Percentiles rank a stretch among this genome's conserved stretches.
Evolutionary conservation across 2,329 filamentous ascomycete genomes (phyloP).

Genomic region (Aspergillus jensenii): DNA sequence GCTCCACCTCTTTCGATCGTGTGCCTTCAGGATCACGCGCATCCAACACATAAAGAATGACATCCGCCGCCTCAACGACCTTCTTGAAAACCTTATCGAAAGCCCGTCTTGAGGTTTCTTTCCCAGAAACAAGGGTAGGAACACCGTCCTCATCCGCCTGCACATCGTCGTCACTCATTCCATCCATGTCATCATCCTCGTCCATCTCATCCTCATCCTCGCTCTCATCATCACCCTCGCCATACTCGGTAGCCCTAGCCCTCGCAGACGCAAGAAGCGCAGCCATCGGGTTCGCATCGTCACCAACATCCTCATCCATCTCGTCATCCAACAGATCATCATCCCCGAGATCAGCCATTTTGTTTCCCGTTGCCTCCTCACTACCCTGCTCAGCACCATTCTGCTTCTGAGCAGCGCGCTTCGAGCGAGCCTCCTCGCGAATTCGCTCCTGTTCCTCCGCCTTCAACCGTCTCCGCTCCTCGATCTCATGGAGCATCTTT

Average conservation of each 20-base stretch:
- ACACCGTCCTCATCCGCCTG: conserved; percentile 53
- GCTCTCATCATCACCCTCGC: conserved; percentile 37
- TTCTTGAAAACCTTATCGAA: conserved; percentile 97
- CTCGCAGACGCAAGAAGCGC: conserved; percentile 48
- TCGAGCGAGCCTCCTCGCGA: conserved; percentile 62
- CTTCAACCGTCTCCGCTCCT: conserved; percentile 79
- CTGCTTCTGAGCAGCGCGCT: conserved; percentile 41
- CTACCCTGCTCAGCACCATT: conserved; percentile 28
- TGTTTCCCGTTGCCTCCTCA: conserved; percentile 32
- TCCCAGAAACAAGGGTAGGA: conserved; percentile 45
- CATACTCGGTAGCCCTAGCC: conserved; percentile 45
- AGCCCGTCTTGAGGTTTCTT: conserved; percentile 73
- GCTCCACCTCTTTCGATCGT: conserved; percentile 85
- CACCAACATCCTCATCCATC: conserved; percentile 42
- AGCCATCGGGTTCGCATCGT: conserved; percentile 50
- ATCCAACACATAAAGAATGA: conserved; percentile 89
- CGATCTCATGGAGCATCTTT: conserved; percentile 88
- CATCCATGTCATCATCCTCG: conserved; percentile 58
- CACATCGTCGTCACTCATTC: conserved; percentile 57
- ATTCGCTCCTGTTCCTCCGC: conserved; percentile 72
- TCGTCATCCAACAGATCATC: conserved; percentile 48
- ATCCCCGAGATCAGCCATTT: conserved; percentile 48
- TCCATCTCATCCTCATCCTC: conserved; percentile 50
- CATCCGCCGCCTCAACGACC: conserved; percentile 84
- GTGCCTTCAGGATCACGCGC: conserved; percentile 90